Percentiles rank a stretch among this genome's conserved stretches.
phyloP scores from a whole-genome alignment of 352 stramenopile species.

The Phytophthora quininea region DNA sequence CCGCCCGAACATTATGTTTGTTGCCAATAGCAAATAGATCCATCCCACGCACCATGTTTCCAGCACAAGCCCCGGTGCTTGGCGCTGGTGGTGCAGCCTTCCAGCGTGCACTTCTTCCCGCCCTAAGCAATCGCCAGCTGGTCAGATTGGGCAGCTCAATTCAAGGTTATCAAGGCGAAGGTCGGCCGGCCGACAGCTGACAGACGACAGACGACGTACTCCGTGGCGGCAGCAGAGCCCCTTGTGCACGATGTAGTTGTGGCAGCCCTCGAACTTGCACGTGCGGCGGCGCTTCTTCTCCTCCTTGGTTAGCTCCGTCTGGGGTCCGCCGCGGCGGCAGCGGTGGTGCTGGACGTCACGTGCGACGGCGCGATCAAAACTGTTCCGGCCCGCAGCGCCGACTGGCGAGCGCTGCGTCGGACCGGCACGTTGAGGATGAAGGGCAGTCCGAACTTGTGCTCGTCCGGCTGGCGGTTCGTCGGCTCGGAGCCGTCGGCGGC shows the following conservation, averaged over 20 bases:
- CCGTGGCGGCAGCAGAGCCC: constrained; percentile 47
- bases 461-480: background rate
- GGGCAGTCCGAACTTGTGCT: constrained; percentile 13
- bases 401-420: constrained; percentile 5
- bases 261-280: constrained; percentile 40
- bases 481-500: no score
- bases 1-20: background rate
- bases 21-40: background rate
- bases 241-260: constrained; percentile 48
- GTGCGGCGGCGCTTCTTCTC: constrained; percentile 36
- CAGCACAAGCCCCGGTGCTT: constrained; percentile 56
- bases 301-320: constrained; percentile 1
- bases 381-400: background rate
- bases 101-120: constrained; percentile 50
- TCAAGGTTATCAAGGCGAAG: background rate
- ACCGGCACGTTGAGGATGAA: constrained; percentile 13
- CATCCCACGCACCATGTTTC: constrained; percentile 40
- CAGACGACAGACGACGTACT: constrained; percentile 13
- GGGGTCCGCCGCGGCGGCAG: background rate
- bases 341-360: background rate
- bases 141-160: background rate
- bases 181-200: background rate
- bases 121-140: constrained; percentile 24
- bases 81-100: constrained; percentile 46
- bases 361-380: background rate